Conservation (phyloP, 169 alveolate species). For the Theileria equi region DNA sequence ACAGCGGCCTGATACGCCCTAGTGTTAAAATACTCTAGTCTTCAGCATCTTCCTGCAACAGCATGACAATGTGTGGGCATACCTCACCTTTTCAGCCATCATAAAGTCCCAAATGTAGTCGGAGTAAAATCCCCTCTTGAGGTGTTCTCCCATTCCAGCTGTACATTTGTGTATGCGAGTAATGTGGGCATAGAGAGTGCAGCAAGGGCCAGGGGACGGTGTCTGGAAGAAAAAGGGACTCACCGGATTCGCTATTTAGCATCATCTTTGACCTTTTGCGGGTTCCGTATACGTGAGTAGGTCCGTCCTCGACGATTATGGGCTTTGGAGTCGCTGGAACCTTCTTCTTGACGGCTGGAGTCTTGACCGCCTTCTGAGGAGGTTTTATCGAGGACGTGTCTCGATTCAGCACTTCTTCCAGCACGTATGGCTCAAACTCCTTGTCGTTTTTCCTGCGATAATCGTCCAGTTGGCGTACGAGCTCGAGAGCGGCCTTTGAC, state of each 20-base stretch:
- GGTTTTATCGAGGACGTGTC: conserved; percentile 50
- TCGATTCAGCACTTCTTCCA: conserved; percentile 43
- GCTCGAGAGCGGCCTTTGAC: conserved; percentile 43
- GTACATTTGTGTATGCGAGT: too few relatives aligned
- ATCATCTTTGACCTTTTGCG: conserved; percentile 39
- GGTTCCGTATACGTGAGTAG: conserved; percentile 58
- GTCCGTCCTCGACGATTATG: conserved; percentile 8
- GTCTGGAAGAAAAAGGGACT: too few relatives aligned
- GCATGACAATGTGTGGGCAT: neutral
- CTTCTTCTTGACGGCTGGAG: conserved; percentile 25
- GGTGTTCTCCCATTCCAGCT: conserved; percentile 57
- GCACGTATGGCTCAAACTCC: conserved; percentile 16
- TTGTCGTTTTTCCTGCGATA: conserved; percentile 45
- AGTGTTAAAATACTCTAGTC: neutral
- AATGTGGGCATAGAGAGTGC: too few relatives aligned
- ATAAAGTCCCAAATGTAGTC: conserved; percentile 65
- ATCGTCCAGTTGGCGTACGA: conserved; percentile 32
- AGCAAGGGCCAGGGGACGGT: too few relatives aligned
- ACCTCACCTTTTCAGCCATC: conserved; percentile 39
- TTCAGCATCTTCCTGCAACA: conserved; percentile 6
- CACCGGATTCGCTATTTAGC: conserved; percentile 14
- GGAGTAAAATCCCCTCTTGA: conserved; percentile 59
- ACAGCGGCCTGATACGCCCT: neutral
- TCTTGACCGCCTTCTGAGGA: conserved; percentile 29
- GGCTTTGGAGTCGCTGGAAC: conserved; percentile 34